These are phyloP conservation scores for Aspergillus calidoustus DNA, from an alignment of 2,329 filamentous ascomycete genomes.

Conservation along the genomic window DNA sequence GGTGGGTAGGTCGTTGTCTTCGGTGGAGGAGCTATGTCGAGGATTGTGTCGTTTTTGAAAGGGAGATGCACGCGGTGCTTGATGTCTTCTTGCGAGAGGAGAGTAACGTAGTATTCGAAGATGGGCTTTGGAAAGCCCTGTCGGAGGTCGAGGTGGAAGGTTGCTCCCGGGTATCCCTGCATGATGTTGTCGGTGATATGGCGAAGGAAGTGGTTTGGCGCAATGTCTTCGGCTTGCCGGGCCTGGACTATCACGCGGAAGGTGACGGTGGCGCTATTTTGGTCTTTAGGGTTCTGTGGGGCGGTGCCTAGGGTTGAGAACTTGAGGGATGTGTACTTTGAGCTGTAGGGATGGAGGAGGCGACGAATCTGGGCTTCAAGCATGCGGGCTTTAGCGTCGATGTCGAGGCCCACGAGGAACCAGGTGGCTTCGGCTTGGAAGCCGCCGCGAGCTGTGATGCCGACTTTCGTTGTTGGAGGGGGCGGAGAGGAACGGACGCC, in stretches of 20 bases:
- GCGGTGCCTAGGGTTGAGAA: slow-evolving; percentile 38
- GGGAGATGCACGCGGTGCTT: slow-evolving; percentile 35
- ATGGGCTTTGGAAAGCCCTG: slow-evolving; percentile 42
- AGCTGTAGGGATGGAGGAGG: slow-evolving; percentile 38
- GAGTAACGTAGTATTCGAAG: slow-evolving; percentile 37
- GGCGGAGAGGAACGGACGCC: slow-evolving; percentile 51
- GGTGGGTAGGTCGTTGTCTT: slow-evolving; percentile 22
- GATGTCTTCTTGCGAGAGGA: slow-evolving; percentile 31
- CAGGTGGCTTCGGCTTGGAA: slow-evolving; percentile 54
- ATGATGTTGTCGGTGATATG: slow-evolving; percentile 46
- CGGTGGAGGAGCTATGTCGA: slow-evolving; percentile 25
- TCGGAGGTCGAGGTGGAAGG: slow-evolving; percentile 40
- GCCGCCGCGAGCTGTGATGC: slow-evolving; percentile 52
- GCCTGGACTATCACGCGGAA: slow-evolving; percentile 54
- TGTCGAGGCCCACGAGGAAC: slow-evolving; percentile 52
- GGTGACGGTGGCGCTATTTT: slow-evolving; percentile 49
- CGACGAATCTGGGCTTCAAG: slow-evolving; percentile 51
- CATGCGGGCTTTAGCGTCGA: slow-evolving; percentile 53
- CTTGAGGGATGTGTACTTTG: slow-evolving; percentile 36
- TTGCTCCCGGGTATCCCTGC: slow-evolving; percentile 46
- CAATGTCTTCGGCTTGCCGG: slow-evolving; percentile 39
- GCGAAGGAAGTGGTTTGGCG: slow-evolving; percentile 40
- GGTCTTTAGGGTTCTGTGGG: slow-evolving; percentile 40
- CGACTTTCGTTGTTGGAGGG: slow-evolving; percentile 57
- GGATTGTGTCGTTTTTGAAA: slow-evolving; percentile 24